These are phyloP conservation scores for Microdochium trichocladiopsis DNA, from an alignment of 2,329 filamentous ascomycete genomes.

Conservation along the genomic window DNA sequence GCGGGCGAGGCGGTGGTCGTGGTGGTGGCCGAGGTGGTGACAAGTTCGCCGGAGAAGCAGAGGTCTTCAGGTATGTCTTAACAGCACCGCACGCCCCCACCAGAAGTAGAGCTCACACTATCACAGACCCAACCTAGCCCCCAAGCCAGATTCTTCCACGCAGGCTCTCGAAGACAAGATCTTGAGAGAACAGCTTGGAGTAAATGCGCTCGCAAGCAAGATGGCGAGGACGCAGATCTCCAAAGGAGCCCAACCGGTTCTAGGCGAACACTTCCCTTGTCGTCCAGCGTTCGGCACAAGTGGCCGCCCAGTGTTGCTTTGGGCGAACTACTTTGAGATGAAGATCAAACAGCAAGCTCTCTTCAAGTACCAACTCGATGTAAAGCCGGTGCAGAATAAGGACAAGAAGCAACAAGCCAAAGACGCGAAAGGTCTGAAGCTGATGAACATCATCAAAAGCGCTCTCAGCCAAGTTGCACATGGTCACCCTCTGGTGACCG, in stretches of 20 bases:
- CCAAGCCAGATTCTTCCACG: slow-evolving; percentile 36
- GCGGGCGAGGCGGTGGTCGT: slow-evolving; percentile 5
- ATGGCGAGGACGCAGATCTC: slow-evolving; percentile 26
- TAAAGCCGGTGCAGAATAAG: slow-evolving; percentile 10
- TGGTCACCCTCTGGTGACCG: slow-evolving; percentile 31
- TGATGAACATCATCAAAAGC: slow-evolving; percentile 31
- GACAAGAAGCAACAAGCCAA: slow-evolving; percentile 1
- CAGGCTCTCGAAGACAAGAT: too few relatives aligned
- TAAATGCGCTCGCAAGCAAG: slow-evolving; percentile 22
- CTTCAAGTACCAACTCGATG: slow-evolving; percentile 32
- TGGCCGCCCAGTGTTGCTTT: slow-evolving; percentile 35
- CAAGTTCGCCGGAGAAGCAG: slow-evolving; percentile 13
- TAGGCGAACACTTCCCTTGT: slow-evolving; percentile 30
- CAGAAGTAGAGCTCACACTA: too few relatives aligned
- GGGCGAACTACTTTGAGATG: slow-evolving; percentile 48
- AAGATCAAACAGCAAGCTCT: slow-evolving; percentile 26
- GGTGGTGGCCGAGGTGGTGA: slow-evolving; percentile 10
- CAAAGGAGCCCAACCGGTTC: slow-evolving; percentile 1
- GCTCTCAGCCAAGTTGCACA: slow-evolving; percentile 26
- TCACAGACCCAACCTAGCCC: too few relatives aligned
- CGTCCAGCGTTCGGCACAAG: slow-evolving; percentile 41
- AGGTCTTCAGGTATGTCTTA: slow-evolving; percentile 22
- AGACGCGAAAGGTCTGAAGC: slow-evolving; percentile 28
- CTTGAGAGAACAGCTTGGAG: too few relatives aligned
- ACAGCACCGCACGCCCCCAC: not conserved